Conservation (phyloP, 768 basidiomycete species). For the Daedaleopsis nitida region DNA sequence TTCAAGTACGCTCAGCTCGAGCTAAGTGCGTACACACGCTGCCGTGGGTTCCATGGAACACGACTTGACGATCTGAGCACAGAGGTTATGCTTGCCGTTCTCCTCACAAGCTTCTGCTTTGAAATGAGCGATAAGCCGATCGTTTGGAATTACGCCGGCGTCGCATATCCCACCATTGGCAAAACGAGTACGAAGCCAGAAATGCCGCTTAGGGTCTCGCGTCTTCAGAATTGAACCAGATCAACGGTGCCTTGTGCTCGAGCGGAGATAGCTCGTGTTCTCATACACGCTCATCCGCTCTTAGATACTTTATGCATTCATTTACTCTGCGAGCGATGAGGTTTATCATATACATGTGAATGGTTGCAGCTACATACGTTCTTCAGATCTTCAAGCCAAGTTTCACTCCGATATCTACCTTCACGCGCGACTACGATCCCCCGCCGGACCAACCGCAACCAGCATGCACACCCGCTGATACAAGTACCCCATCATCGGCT, state of each 20-base stretch:
- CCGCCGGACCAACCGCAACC: slow-evolving; percentile 2
- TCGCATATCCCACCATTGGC: slow-evolving; percentile 27
- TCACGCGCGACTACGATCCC: neutral
- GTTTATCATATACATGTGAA: neutral
- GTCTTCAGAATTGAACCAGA: neutral
- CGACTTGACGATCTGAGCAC: neutral
- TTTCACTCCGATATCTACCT: neutral
- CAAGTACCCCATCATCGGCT: slow-evolving; percentile 12
- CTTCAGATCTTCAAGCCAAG: neutral
- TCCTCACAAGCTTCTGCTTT: slow-evolving; percentile 29
- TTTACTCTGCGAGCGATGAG: too few species aligned
- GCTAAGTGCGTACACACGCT: slow-evolving; percentile 1
- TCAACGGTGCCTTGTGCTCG: too few species aligned
- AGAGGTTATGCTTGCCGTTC: slow-evolving; percentile 30
- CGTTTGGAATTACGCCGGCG: slow-evolving; percentile 28
- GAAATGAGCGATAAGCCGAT: slow-evolving; percentile 24
- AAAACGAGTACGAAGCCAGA: slow-evolving; percentile 11
- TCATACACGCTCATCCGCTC: too few species aligned
- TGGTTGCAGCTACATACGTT: neutral
- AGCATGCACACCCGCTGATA: slow-evolving; percentile 18
- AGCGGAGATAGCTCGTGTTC: too few species aligned
- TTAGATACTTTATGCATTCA: too few species aligned
- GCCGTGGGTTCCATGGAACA: neutral
- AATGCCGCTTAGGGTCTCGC: slow-evolving; percentile 25
- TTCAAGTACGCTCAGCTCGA: slow-evolving; percentile 11